phyloP scores from a whole-genome alignment of 352 stramenopile species.

The Thraustotheca clavata region DNA sequence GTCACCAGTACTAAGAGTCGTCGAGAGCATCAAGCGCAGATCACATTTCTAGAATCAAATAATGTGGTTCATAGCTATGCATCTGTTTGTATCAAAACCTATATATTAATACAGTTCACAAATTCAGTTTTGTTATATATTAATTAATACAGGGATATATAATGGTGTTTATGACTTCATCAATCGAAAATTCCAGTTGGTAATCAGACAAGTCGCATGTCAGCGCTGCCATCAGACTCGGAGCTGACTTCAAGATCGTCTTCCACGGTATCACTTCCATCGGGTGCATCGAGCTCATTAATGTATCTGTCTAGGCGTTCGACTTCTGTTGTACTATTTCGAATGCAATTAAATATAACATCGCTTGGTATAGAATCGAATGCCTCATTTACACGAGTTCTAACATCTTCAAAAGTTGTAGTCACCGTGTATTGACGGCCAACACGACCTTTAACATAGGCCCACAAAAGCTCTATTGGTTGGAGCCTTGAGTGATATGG shows the following conservation, averaged over 20 bases:
- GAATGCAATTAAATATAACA: not conserved
- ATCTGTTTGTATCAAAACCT: not conserved
- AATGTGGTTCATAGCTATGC: not conserved
- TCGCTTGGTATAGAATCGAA: not conserved
- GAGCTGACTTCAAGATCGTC: not conserved
- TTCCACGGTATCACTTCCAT: not conserved
- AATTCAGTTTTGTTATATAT: not conserved
- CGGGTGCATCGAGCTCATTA: not conserved
- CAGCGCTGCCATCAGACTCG: not conserved
- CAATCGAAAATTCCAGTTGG: not conserved
- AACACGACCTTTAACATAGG: no score
- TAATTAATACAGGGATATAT: not conserved
- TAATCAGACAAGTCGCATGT: not conserved
- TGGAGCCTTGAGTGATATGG: not conserved
- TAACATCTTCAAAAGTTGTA: no score
- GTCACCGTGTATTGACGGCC: no score
- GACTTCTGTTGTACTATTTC: not conserved
- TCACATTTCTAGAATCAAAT: not conserved
- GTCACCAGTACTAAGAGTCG: not conserved
- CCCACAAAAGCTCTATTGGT: not conserved
- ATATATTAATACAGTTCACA: not conserved
- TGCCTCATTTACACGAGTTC: no score
- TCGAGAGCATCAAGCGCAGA: not conserved
- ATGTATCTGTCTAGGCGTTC: not conserved
- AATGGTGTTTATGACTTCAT: not conserved